A percentile compares a stretch with the other conserved stretches of the same genome.
These are phyloP conservation scores for Hymenoscyphus scutula DNA, from an alignment of 2,329 filamentous ascomycete genomes.

Conservation along the genomic window DNA sequence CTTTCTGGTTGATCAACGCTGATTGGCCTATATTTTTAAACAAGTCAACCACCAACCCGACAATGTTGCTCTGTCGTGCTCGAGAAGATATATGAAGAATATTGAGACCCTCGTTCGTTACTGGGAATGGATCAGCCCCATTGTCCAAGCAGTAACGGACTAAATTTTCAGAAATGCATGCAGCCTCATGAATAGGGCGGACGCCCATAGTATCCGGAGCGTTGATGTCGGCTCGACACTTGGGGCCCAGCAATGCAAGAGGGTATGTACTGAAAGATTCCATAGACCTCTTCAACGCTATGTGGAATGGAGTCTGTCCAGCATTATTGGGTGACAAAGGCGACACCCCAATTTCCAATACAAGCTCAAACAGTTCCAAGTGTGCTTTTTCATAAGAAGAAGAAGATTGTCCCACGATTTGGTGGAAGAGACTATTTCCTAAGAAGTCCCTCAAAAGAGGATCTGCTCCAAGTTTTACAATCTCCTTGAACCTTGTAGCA, in stretches of 20 bases:
- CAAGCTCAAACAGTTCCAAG: background rate
- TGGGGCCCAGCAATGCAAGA: background rate
- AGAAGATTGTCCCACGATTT: background rate
- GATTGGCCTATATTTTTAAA: background rate
- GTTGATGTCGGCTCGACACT: slow-evolving; percentile 12
- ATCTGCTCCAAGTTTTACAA: slow-evolving; percentile 1
- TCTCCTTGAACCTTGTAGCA: background rate
- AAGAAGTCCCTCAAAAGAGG: background rate
- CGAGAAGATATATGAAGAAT: slow-evolving; percentile 9
- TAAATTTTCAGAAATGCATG: background rate
- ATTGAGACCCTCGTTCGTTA: background rate
- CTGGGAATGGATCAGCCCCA: background rate
- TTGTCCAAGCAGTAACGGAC: slow-evolving; percentile 1
- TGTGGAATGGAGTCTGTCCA: slow-evolving; percentile 10
- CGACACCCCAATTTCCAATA: slow-evolving; percentile 10
- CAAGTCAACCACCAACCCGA: slow-evolving; percentile 7
- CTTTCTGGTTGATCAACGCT: slow-evolving; percentile 12
- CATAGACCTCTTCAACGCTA: background rate
- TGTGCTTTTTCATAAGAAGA: background rate
- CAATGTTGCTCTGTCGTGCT: slow-evolving; percentile 9
- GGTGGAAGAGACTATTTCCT: slow-evolving; percentile 2
- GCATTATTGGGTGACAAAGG: slow-evolving; percentile 1
- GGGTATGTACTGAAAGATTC: background rate
- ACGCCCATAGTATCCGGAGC: background rate
- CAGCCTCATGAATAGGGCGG: slow-evolving; percentile 5